Base-by-base conservation (phyloP, 352 stramenopile species). In the Chloridella minuta region DNA sequence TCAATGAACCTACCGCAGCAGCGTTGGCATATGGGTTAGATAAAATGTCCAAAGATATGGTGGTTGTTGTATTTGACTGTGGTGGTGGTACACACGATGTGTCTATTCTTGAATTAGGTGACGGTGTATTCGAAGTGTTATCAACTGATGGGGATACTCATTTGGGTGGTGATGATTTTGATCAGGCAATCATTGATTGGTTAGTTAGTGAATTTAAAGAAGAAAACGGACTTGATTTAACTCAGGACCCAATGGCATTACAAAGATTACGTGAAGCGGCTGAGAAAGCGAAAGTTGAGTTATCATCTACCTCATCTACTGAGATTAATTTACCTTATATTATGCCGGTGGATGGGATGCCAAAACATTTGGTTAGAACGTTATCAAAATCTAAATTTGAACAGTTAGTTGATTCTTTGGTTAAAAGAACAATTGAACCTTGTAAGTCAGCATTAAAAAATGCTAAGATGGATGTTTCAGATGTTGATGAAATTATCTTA, bases 301-400 rank as follows among this genome's bases (percentile, higher is more conserved):
- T 83, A 83, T 83, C 51, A 24, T 10, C 2, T 30, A 30, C 27
- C 27, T 30, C 3, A 30, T n/a, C n/a, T n/a, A n/a, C n/a, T n/a
- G n/a, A n/a, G n/a, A 30, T 30, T 30, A 30, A 30, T 30, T 30
- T 92, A 3, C 89, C 91, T 86, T 90, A 90, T n/a, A 89, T 87
- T 16, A 87, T 92, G 23, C 88, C 88, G 21, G 86, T 89, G 18
- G 86, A 86, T 0, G 87, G 89, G 49, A 27, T 0, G 22, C 87
- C 2, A 4, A 87, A 49, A 49, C 49, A 96, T 88, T 93, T 94
- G 85, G 90, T 87, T 23, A 89, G 92, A 18, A 93, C 91, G 27
- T 90, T 99, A n/a, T 93, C 92, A 3, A 91, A 95, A 18, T 91
- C 93, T 49, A 98, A 97, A 86, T 98, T 98, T 87, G 96, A 99